Evolutionary conservation across 148 eudicot genomes (phyloP).

Genomic region (Persicaria tinctoria): DNA sequence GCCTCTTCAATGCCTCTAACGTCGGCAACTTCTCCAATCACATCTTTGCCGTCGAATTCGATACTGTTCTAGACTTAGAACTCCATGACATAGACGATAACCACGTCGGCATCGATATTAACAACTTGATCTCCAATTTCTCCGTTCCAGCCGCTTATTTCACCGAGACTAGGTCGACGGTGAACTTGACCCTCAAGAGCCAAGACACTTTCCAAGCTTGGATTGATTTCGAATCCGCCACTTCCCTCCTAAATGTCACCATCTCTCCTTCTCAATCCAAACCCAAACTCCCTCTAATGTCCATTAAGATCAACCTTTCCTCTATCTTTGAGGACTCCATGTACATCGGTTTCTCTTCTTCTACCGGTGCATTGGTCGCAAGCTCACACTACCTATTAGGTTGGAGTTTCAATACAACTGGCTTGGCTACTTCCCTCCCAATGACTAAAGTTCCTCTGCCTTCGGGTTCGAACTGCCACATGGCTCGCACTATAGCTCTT

Average conservation of each 20-base stretch:
- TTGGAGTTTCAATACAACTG: slow-evolving; percentile 18
- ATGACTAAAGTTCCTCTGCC: too few species aligned
- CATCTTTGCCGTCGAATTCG: too few species aligned
- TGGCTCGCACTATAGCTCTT: too few species aligned
- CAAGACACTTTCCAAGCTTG: slow-evolving; percentile 6
- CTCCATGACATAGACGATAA: too few species aligned
- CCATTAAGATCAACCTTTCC: not conserved
- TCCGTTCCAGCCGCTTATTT: too few species aligned
- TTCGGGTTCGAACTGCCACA: too few species aligned
- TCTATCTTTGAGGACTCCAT: not conserved
- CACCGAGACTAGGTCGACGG: not conserved
- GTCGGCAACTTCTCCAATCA: too few species aligned
- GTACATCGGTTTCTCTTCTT: slow-evolving; percentile 17
- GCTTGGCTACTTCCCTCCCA: slow-evolving; percentile 9
- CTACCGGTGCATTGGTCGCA: slow-evolving; percentile 13
- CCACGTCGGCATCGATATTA: too few species aligned
- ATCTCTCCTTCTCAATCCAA: not conserved
- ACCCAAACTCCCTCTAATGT: slow-evolving; percentile 11
- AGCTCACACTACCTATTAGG: slow-evolving; percentile 15
- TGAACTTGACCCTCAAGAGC: not conserved
- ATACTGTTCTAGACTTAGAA: too few species aligned
- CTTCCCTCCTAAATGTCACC: slow-evolving; percentile 5
- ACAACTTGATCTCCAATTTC: too few species aligned
- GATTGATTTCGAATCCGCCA: slow-evolving; percentile 17
- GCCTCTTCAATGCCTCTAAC: too few species aligned